Evolutionary conservation across 306 rosid species (phyloP).

Genomic region (Abrus precatorius): DNA sequence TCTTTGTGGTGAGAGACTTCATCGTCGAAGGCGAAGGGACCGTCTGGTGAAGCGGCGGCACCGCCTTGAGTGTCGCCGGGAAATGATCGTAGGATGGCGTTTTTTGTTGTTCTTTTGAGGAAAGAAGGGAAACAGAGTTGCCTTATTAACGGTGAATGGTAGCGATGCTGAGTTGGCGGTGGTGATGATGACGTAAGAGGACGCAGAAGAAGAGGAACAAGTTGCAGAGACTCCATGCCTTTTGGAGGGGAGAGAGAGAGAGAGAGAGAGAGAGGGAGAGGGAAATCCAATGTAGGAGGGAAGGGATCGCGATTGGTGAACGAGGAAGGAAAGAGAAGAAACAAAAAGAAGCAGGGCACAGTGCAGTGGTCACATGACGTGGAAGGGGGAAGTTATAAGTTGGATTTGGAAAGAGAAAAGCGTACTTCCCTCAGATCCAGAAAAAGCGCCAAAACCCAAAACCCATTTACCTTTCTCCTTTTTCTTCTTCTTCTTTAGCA

Average conservation of each 20-base stretch:
- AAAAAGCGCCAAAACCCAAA: slow-evolving; percentile 48
- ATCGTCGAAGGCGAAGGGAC: slow-evolving; percentile 45
- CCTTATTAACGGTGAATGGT: slow-evolving; percentile 20
- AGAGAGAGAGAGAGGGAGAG: slow-evolving; percentile 36
- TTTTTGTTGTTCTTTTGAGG: slow-evolving; percentile 31
- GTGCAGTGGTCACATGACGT: neutral
- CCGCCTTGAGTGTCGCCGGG: slow-evolving; percentile 8
- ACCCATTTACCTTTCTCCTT: no score
- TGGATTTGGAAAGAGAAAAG: slow-evolving; percentile 34
- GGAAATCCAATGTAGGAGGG: slow-evolving; percentile 41
- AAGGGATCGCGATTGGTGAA: slow-evolving; percentile 50
- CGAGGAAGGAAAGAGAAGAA: slow-evolving; percentile 19
- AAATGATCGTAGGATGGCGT: slow-evolving; percentile 51
- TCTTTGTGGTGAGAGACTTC: slow-evolving; percentile 15
- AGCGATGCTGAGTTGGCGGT: slow-evolving; percentile 17
- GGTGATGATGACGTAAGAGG: slow-evolving; percentile 37
- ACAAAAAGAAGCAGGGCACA: slow-evolving; percentile 33
- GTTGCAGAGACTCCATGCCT: slow-evolving; percentile 65
- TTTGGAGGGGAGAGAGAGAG: neutral
- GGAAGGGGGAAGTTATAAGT: neutral
- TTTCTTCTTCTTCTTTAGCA: no score
- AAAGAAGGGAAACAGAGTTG: slow-evolving; percentile 44
- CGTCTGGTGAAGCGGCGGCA: slow-evolving; percentile 44
- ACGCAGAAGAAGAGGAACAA: slow-evolving; percentile 36
- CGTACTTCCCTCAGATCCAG: slow-evolving; percentile 48